Conservation (phyloP, 2,329 filamentous ascomycete genomes). For the Rutstroemia sp. region DNA sequence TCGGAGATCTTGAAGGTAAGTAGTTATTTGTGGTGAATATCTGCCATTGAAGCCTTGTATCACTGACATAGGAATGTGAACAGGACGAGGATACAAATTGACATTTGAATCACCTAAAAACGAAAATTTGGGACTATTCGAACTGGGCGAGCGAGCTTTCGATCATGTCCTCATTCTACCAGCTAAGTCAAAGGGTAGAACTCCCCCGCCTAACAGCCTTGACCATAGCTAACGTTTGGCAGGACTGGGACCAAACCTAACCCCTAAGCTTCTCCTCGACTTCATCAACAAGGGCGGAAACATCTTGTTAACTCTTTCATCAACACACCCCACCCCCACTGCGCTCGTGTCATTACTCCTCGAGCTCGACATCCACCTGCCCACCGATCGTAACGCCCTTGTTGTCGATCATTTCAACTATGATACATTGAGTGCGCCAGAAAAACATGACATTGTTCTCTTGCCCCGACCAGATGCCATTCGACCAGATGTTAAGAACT, state of each 20-base stretch:
- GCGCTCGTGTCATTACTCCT: constrained; percentile 71
- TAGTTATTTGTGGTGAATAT: constrained; percentile 12
- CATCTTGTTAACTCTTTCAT: constrained; percentile 77
- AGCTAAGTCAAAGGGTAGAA: constrained; percentile 75
- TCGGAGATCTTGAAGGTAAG: constrained; percentile 64
- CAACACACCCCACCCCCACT: constrained; percentile 59
- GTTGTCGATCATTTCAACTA: constrained; percentile 97
- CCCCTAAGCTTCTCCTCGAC: constrained; percentile 77
- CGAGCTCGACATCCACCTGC: constrained; percentile 85
- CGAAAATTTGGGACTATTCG: constrained; percentile 69
- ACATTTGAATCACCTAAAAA: constrained; percentile 79
- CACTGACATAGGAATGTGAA: constrained; percentile 11
- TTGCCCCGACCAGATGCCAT: constrained; percentile 59
- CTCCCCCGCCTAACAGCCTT: constrained; percentile 3
- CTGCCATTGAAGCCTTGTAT: neutral
- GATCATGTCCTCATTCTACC: constrained; percentile 89
- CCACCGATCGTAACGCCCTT: constrained; percentile 73
- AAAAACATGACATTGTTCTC: constrained; percentile 83
- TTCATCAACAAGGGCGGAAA: constrained; percentile 92
- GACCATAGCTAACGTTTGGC: constrained; percentile 9
- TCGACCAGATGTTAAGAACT: constrained; percentile 65
- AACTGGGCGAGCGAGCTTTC: constrained; percentile 78
- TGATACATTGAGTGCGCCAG: constrained; percentile 66
- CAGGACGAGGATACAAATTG: constrained; percentile 77
- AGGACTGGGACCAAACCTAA: constrained; percentile 84